These are phyloP conservation scores for Boletus barrowsii DNA, from an alignment of 768 basidiomycete species.

Conservation along the genomic window DNA sequence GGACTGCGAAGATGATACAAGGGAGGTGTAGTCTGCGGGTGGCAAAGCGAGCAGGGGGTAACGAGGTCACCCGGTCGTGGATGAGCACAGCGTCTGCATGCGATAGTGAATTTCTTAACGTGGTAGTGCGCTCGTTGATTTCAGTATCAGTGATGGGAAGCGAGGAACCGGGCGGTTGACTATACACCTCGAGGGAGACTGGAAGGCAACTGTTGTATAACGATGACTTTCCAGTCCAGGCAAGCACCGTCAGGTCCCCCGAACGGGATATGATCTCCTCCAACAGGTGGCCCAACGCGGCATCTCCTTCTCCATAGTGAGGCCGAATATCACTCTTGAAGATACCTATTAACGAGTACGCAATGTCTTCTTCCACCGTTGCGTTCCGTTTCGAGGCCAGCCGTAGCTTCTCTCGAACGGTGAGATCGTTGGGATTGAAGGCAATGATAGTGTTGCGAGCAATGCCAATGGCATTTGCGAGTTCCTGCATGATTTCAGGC, in stretches of 20 bases:
- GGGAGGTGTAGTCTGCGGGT: neutral
- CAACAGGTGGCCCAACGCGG: slow-evolving; percentile 2
- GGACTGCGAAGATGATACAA: neutral
- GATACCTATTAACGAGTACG: neutral
- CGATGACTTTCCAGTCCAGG: slow-evolving; percentile 4
- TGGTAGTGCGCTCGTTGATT: neutral
- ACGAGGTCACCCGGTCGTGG: neutral
- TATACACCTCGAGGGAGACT: neutral
- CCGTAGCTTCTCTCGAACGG: slow-evolving; percentile 6
- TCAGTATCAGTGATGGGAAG: neutral
- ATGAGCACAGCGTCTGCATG: neutral
- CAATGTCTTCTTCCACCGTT: slow-evolving; percentile 3
- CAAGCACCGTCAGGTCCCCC: slow-evolving; percentile 1
- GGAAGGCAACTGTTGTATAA: slow-evolving; percentile 10
- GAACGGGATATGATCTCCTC: slow-evolving; percentile 3
- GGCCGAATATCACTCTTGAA: slow-evolving; percentile 5
- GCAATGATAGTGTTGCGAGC: neutral
- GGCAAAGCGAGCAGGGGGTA: neutral
- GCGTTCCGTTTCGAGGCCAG: slow-evolving; percentile 1
- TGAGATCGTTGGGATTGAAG: slow-evolving; percentile 9
- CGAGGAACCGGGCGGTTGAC: neutral
- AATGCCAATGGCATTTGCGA: slow-evolving; percentile 2
- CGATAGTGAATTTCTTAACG: neutral
- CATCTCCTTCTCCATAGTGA: slow-evolving; percentile 3
- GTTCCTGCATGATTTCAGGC: slow-evolving; percentile 7